Percentiles rank a stretch among this genome's conserved stretches.
Evolutionary conservation across 805 yeast species (phyloP).

Genomic region (Wickerhamomyces queroliae): DNA sequence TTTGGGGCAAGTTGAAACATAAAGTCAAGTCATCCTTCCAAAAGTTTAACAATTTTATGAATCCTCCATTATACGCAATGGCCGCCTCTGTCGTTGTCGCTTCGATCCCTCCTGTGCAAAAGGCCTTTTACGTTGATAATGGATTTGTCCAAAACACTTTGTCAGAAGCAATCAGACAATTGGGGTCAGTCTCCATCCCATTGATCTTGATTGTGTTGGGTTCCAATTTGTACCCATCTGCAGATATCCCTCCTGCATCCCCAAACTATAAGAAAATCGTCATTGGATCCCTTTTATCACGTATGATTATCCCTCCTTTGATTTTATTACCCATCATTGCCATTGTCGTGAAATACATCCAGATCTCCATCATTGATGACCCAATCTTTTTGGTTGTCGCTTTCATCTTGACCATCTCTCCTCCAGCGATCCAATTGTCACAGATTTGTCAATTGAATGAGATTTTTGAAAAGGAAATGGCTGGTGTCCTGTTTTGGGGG

Average conservation of each 20-base stretch:
- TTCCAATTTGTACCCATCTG: conserved; percentile 66
- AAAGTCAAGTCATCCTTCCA: background rate
- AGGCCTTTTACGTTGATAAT: conserved; percentile 47
- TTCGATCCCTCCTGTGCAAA: conserved; percentile 52
- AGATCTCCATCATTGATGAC: conserved; percentile 67
- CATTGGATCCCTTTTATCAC: conserved; percentile 62
- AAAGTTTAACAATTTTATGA: conserved; percentile 44
- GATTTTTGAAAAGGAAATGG: conserved; percentile 76
- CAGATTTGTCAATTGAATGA: conserved; percentile 77
- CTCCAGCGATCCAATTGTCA: conserved; percentile 80
- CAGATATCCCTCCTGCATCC: conserved; percentile 62
- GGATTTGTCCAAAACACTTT: conserved; percentile 65
- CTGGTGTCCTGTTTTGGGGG: conserved; percentile 79
- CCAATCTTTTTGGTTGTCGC: conserved; percentile 77
- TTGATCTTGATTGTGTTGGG: conserved; percentile 71
- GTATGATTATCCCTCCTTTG: conserved; percentile 75
- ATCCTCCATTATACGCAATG: conserved; percentile 85
- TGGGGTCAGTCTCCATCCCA: conserved; percentile 76
- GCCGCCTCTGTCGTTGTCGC: conserved; percentile 63
- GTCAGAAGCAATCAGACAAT: conserved; percentile 53
- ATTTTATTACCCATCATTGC: conserved; percentile 64
- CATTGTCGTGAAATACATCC: conserved; percentile 53
- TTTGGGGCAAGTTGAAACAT: background rate
- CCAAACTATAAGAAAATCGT: conserved; percentile 58
- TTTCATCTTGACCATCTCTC: conserved; percentile 68